phyloP scores from a whole-genome alignment of 202 grass and related monocot species.

The Panicum virgatum region DNA sequence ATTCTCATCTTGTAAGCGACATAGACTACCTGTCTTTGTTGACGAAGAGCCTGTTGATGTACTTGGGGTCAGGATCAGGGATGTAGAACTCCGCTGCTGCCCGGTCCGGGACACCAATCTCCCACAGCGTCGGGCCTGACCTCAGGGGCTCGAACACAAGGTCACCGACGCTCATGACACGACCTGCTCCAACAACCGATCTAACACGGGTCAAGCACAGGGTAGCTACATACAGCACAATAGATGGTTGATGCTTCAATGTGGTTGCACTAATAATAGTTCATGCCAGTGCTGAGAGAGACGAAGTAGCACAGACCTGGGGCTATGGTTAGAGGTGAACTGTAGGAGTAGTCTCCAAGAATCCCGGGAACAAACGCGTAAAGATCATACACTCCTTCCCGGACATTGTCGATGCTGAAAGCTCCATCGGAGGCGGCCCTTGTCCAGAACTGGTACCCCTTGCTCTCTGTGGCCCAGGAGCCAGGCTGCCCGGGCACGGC shows the following conservation, averaged over 20 bases:
- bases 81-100: conserved; percentile 64
- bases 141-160: conserved; percentile 60
- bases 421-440: conserved; percentile 25
- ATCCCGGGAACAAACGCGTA: conserved; percentile 66
- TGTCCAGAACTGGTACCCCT: conserved; percentile 62
- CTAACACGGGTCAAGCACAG: not conserved
- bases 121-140: conserved; percentile 60
- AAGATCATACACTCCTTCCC: conserved; percentile 57
- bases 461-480: conserved; percentile 72
- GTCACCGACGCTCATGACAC: conserved; percentile 33
- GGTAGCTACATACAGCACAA: not conserved
- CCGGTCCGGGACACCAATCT: conserved; percentile 70
- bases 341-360: conserved; percentile 58
- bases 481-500: conserved; percentile 55
- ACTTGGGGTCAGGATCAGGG: conserved; percentile 53
- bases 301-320: conserved; percentile 4
- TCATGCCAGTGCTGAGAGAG: not conserved
- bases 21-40: conserved; percentile 25
- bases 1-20: not conserved
- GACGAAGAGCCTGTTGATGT: conserved; percentile 48
- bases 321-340: conserved; percentile 15
- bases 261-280: not conserved
- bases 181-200: not conserved
- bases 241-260: not conserved
- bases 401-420: conserved; percentile 49